These are phyloP conservation scores for Russula lepida DNA, from an alignment of 768 basidiomycete species.

Conservation along the genomic window DNA sequence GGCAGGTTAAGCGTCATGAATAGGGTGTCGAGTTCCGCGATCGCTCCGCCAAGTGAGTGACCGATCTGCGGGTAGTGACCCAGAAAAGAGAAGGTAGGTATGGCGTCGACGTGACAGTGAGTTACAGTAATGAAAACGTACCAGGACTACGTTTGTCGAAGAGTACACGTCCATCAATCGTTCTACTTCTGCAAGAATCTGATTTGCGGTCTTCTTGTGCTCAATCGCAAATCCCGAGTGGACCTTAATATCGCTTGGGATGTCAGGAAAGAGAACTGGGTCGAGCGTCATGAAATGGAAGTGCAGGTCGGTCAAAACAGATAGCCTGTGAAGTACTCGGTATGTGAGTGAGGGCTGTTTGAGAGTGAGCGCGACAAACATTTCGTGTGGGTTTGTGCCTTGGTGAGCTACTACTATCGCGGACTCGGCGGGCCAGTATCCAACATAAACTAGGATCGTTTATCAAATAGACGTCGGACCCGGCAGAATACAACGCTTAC, in stretches of 20 bases:
- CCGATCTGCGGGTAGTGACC: background rate
- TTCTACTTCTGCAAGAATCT: constrained; percentile 18
- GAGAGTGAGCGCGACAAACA: background rate
- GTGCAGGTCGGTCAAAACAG: constrained; percentile 10
- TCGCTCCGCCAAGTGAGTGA: constrained; percentile 18
- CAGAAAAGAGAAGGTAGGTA: background rate
- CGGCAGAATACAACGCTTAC: constrained; percentile 26
- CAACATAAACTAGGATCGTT: constrained; percentile 16
- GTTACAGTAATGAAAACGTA: background rate
- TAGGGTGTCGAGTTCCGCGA: constrained; percentile 18
- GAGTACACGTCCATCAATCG: constrained; percentile 7
- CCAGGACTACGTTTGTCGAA: constrained; percentile 11
- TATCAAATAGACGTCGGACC: background rate
- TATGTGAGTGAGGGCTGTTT: background rate
- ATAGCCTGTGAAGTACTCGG: background rate
- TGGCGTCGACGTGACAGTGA: background rate
- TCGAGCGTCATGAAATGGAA: background rate
- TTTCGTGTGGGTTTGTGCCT: constrained; percentile 13
- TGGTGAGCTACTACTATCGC: constrained; percentile 19
- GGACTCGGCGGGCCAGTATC: constrained; percentile 17
- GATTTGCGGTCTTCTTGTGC: constrained; percentile 12
- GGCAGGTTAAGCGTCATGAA: constrained; percentile 21
- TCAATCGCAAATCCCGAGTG: constrained; percentile 13
- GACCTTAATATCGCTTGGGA: background rate
- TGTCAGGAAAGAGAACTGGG: constrained; percentile 9